These are phyloP conservation scores for Leccinum rimulosum DNA, from an alignment of 768 basidiomycete species.

Conservation along the genomic window DNA sequence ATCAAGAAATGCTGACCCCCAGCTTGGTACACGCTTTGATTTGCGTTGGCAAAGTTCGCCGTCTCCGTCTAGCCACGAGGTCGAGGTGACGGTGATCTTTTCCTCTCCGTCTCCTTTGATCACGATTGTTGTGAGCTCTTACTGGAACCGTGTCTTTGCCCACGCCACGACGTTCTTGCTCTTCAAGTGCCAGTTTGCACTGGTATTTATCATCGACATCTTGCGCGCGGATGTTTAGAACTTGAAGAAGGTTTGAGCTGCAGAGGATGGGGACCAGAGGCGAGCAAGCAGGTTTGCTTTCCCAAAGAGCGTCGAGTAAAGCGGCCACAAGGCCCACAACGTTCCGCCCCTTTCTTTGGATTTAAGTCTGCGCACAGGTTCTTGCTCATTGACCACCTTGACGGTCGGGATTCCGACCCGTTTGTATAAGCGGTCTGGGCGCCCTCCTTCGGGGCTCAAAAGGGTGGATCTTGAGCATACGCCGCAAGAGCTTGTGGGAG, in stretches of 20 bases:
- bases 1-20: conserved; percentile 9
- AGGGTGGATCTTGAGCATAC: too few species aligned
- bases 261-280: not conserved
- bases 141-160: conserved; percentile 82
- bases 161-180: conserved; percentile 83
- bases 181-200: conserved; percentile 92
- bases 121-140: conserved; percentile 63
- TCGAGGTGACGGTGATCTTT: conserved; percentile 59
- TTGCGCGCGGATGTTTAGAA: conserved; percentile 2
- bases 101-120: conserved; percentile 57
- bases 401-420: too few species aligned
- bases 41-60: conserved; percentile 92
- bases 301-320: conserved; percentile 4
- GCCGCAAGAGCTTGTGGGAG: too few species aligned
- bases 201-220: conserved; percentile 50
- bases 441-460: too few species aligned
- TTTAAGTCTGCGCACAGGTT: too few species aligned
- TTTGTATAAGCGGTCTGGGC: too few species aligned
- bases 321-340: too few species aligned
- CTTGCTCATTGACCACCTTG: too few species aligned
- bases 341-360: too few species aligned
- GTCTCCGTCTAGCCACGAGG: conserved; percentile 83
- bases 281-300: not conserved
- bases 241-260: not conserved
- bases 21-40: conserved; percentile 71